These are phyloP conservation scores for Cutaneotrichosporon dermatis DNA, from an alignment of 1,284 basidiomycete genomes.

Conservation along the genomic window DNA sequence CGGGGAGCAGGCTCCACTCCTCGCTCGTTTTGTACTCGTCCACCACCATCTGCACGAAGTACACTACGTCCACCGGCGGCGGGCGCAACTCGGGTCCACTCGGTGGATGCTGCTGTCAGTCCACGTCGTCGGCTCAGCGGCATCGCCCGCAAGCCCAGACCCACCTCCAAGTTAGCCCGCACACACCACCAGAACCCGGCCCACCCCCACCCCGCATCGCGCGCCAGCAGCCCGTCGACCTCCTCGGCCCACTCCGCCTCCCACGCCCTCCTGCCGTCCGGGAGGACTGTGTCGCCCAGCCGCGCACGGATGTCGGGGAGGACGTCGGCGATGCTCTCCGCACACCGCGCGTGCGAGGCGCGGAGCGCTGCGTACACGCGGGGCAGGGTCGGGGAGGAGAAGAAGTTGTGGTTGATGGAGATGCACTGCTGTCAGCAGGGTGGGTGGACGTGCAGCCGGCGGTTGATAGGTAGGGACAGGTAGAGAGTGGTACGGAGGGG, in stretches of 20 bases:
- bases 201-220: slow-evolving; percentile 53
- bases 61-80: slow-evolving; percentile 17
- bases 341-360: slow-evolving; percentile 45
- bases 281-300: slow-evolving; percentile 3
- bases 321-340: slow-evolving; percentile 52
- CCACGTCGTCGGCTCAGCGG: too few relatives aligned
- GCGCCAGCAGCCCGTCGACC: slow-evolving; percentile 50
- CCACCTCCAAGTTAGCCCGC: too few relatives aligned
- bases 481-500: too few relatives aligned
- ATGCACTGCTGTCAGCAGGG: slow-evolving; percentile 39
- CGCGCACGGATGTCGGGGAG: slow-evolving; percentile 15
- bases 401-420: slow-evolving; percentile 56
- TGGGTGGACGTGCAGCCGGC: too few relatives aligned
- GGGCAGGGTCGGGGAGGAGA: slow-evolving; percentile 52
- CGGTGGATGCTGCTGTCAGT: slow-evolving; percentile 25
- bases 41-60: slow-evolving; percentile 25
- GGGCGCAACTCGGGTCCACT: slow-evolving; percentile 23
- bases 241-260: slow-evolving; percentile 50
- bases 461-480: too few relatives aligned
- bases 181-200: slow-evolving; percentile 44
- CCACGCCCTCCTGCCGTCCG: slow-evolving; percentile 33
- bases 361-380: slow-evolving; percentile 50
- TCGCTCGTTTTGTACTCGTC: slow-evolving; percentile 21
- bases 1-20: slow-evolving; percentile 30
- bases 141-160: too few relatives aligned